A percentile compares a stretch with the other conserved stretches of the same genome.
Evolutionary conservation across 306 rosid genomes (phyloP).

Genomic region (Trifolium repens): DNA sequence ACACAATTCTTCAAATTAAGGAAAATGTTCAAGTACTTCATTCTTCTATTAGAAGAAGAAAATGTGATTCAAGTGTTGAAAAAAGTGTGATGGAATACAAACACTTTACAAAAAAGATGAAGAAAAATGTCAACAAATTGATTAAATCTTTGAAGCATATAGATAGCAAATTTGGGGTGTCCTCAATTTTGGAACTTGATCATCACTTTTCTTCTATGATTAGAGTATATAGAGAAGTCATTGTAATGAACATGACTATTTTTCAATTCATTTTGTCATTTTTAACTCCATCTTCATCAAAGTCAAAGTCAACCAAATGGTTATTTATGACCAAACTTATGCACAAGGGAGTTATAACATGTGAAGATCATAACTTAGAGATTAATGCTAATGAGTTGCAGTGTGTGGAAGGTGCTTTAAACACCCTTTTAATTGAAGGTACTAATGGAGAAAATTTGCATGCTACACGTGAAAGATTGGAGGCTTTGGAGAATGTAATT

Average conservation of each 20-base stretch:
- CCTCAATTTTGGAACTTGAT: slow-evolving; percentile 12
- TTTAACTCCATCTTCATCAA: neutral
- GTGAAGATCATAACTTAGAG: neutral
- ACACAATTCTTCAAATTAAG: slow-evolving; percentile 15
- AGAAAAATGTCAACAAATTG: neutral
- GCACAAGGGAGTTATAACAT: slow-evolving; percentile 8
- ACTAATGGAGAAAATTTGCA: neutral
- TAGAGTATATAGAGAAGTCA: slow-evolving; percentile 13
- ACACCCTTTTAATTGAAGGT: neutral
- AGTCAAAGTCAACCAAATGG: slow-evolving; percentile 2
- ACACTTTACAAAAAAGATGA: slow-evolving; percentile 11
- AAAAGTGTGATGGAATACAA: slow-evolving; percentile 10
- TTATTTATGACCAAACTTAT: neutral
- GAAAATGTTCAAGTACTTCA: slow-evolving; percentile 17
- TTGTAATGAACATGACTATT: neutral
- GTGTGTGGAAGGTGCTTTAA: neutral
- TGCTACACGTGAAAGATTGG: neutral
- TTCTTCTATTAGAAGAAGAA: slow-evolving; percentile 13
- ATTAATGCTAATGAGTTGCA: neutral
- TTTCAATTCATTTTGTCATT: slow-evolving; percentile 25
- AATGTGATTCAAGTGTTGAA: slow-evolving; percentile 24
- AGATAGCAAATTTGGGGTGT: slow-evolving; percentile 15
- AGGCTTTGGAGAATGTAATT: slow-evolving; percentile 18
- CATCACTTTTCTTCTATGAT: neutral
- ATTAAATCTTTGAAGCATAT: neutral